phyloP scores from a whole-genome alignment of 2,329 filamentous ascomycete species.

The Graphilbum fragrans region DNA sequence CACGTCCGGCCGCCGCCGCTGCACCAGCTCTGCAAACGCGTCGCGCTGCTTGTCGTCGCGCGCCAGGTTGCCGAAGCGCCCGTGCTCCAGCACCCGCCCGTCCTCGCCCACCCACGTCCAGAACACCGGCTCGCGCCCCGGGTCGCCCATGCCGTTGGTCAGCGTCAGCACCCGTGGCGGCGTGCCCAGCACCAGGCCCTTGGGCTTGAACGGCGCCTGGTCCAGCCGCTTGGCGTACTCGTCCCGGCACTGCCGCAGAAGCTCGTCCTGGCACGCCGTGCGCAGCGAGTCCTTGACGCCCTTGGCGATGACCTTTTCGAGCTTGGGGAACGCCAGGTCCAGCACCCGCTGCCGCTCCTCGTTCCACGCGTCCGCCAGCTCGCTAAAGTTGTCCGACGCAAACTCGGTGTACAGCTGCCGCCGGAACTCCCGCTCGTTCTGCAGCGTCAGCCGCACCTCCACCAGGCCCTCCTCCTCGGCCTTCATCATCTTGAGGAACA shows the following conservation, averaged over 20 bases:
- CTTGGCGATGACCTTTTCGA: slow-evolving; percentile 75
- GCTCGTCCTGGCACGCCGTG: slow-evolving; percentile 85
- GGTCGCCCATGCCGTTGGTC: slow-evolving; percentile 71
- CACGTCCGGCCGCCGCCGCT: slow-evolving; percentile 75
- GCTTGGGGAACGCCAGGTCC: slow-evolving; percentile 66
- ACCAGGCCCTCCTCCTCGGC: slow-evolving; percentile 90
- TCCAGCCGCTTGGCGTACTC: slow-evolving; percentile 84
- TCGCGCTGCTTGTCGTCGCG: slow-evolving; percentile 55
- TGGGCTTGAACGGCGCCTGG: slow-evolving; percentile 91
- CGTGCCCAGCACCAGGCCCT: slow-evolving; percentile 81
- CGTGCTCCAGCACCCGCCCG: slow-evolving; percentile 76
- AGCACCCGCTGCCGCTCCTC: slow-evolving; percentile 74
- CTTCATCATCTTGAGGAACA: slow-evolving; percentile 94
- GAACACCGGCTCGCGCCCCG: slow-evolving; percentile 63
- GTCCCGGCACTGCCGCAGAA: slow-evolving; percentile 78
- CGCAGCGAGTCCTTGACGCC: slow-evolving; percentile 91
- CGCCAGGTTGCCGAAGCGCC: slow-evolving; percentile 71
- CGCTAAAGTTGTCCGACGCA: slow-evolving; percentile 89
- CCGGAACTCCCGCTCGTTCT: slow-evolving; percentile 64
- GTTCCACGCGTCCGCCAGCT: slow-evolving; percentile 92
- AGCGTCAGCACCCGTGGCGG: slow-evolving; percentile 76
- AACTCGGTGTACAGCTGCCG: slow-evolving; percentile 71
- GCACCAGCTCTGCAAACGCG: slow-evolving; percentile 66
- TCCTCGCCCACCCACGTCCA: slow-evolving; percentile 94
- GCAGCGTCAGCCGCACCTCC: slow-evolving; percentile 69